Conservation (phyloP, 148 eudicot genomes). For the Beta vulgaris region DNA sequence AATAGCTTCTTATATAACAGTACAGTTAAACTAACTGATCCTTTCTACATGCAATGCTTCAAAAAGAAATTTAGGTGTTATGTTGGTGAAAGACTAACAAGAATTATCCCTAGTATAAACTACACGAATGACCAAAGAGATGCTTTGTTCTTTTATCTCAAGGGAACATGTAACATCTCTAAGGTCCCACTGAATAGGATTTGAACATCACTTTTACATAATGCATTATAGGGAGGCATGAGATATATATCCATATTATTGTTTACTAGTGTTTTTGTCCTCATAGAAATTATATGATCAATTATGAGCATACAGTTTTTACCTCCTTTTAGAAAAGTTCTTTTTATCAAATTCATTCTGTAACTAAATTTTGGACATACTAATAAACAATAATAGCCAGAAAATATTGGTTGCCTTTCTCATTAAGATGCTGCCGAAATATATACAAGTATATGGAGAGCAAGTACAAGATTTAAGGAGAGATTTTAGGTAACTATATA, state of each 20-base stretch:
- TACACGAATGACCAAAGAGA: conserved; percentile 3
- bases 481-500: too few relatives aligned
- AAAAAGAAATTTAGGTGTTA: neutral
- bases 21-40: too few relatives aligned
- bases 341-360: neutral
- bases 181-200: conserved; percentile 1
- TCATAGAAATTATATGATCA: neutral
- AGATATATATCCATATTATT: neutral
- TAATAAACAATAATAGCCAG: too few relatives aligned
- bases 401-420: too few relatives aligned
- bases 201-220: conserved; percentile 2
- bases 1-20: too few relatives aligned
- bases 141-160: neutral
- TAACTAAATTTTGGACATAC: neutral
- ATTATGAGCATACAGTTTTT: neutral
- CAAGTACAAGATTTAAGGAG: too few relatives aligned
- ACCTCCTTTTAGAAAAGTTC: neutral
- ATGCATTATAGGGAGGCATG: neutral
- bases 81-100: conserved; percentile 9
- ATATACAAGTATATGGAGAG: too few relatives aligned
- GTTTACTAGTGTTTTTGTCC: conserved; percentile 1
- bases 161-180: conserved; percentile 12
- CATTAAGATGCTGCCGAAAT: too few relatives aligned
- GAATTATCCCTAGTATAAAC: neutral
- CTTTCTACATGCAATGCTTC: neutral